phyloP scores from a whole-genome alignment of 352 stramenopile genomes.

The Thalassiosira pacifica region DNA sequence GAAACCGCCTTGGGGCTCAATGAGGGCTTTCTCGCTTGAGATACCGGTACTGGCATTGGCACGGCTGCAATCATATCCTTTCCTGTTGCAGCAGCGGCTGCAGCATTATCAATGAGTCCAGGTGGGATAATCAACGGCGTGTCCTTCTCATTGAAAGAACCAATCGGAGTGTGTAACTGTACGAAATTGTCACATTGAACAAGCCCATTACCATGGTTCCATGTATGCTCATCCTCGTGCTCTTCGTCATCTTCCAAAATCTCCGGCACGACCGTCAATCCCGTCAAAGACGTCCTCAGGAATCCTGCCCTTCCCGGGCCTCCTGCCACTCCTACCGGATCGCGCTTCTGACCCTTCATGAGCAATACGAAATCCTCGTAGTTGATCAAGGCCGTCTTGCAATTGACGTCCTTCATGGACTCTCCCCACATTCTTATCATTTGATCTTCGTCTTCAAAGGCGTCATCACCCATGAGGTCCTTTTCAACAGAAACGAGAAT shows the following conservation, averaged over 20 bases:
- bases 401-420: constrained; percentile 24
- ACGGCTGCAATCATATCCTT: no score
- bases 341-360: constrained; percentile 74
- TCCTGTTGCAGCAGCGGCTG: no score
- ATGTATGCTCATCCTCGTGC: constrained; percentile 4
- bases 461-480: constrained; percentile 84
- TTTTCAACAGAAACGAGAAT: no score
- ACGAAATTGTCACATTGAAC: no score
- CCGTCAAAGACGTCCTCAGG: no score
- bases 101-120: no score
- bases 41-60: neutral
- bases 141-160: constrained; percentile 4
- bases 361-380: constrained; percentile 91
- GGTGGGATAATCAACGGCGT: no score
- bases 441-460: constrained; percentile 84
- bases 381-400: constrained; percentile 89
- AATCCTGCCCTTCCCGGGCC: constrained; percentile 7
- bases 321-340: neutral
- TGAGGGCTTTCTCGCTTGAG: neutral
- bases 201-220: no score
- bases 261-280: constrained; percentile 8
- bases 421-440: constrained; percentile 72
- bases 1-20: neutral
- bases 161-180: neutral
- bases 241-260: constrained; percentile 21